phyloP scores from a whole-genome alignment of 2,329 filamentous ascomycete species.

The Fusarium incarnatum region DNA sequence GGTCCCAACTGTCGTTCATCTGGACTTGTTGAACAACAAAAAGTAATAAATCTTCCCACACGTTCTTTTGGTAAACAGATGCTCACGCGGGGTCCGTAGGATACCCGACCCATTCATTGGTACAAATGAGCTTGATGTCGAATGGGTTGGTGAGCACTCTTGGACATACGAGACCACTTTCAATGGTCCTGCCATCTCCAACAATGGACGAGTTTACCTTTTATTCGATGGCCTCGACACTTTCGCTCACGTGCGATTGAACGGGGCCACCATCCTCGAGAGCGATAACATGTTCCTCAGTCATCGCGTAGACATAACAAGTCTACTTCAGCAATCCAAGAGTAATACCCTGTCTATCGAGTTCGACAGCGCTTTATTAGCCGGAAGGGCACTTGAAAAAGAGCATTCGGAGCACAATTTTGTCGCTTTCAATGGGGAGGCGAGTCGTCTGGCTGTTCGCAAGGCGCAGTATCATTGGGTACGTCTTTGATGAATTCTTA shows the following conservation, averaged over 20 bases:
- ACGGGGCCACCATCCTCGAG: background rate
- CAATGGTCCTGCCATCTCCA: background rate
- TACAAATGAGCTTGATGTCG: conserved; percentile 4
- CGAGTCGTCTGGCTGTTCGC: conserved; percentile 53
- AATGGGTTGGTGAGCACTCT: conserved; percentile 3
- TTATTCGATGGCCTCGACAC: conserved; percentile 15
- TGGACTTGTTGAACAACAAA: background rate
- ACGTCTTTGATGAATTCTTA: background rate
- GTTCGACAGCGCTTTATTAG: conserved; percentile 7
- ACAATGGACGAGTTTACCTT: background rate
- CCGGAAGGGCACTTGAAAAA: background rate
- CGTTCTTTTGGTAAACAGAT: fast-evolving
- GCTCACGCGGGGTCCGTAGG: background rate
- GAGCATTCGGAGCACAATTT: conserved; percentile 8
- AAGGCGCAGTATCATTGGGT: conserved; percentile 76
- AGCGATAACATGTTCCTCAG: conserved; percentile 18
- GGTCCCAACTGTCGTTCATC: background rate
- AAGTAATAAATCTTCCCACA: background rate
- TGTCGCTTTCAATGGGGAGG: conserved; percentile 46
- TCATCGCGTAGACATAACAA: background rate
- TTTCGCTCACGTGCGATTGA: background rate
- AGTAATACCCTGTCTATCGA: background rate
- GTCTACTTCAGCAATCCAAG: background rate
- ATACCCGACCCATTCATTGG: conserved; percentile 2
- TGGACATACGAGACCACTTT: conserved; percentile 17